Evolutionary conservation across 1,284 basidiomycete species (phyloP).

Genomic region (Rhodotorula sp.): DNA sequence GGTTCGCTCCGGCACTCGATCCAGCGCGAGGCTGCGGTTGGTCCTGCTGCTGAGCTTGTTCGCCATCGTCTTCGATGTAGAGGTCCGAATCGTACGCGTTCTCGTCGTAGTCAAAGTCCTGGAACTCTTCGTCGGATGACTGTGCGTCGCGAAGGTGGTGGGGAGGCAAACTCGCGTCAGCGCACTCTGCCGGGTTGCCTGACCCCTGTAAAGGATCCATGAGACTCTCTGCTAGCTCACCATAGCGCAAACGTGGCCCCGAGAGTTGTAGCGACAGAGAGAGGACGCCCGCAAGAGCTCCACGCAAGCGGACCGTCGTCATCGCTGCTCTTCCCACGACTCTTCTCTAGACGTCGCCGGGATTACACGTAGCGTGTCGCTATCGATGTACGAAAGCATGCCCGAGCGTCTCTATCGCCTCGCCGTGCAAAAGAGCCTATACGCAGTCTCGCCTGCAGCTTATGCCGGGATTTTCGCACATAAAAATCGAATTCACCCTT

Average conservation of each 20-base stretch:
- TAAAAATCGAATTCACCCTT: too few relatives aligned
- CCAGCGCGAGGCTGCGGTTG: slow-evolving; percentile 8
- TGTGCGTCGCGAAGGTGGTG: not conserved
- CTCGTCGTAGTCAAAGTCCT: slow-evolving; percentile 34
- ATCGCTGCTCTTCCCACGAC: too few relatives aligned
- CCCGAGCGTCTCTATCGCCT: too few relatives aligned
- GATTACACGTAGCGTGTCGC: too few relatives aligned
- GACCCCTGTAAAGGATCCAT: not conserved
- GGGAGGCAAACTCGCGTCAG: not conserved
- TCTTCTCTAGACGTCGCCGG: too few relatives aligned
- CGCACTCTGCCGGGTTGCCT: not conserved
- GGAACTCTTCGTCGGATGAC: slow-evolving; percentile 35
- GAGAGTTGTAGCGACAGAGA: too few relatives aligned
- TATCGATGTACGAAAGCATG: too few relatives aligned
- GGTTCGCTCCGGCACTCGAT: not conserved
- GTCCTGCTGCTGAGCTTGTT: not conserved
- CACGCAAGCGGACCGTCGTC: too few relatives aligned
- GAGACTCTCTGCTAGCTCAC: not conserved
- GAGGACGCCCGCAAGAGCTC: too few relatives aligned
- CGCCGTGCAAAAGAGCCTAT: too few relatives aligned
- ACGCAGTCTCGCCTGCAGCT: too few relatives aligned
- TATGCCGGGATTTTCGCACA: too few relatives aligned
- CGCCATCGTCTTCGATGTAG: slow-evolving; percentile 36
- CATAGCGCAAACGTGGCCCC: not conserved
- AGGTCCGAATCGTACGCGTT: slow-evolving; percentile 34